Base-by-base conservation (phyloP, 345 rosid genomes). In the Erysimum cheiranthoides region DNA sequence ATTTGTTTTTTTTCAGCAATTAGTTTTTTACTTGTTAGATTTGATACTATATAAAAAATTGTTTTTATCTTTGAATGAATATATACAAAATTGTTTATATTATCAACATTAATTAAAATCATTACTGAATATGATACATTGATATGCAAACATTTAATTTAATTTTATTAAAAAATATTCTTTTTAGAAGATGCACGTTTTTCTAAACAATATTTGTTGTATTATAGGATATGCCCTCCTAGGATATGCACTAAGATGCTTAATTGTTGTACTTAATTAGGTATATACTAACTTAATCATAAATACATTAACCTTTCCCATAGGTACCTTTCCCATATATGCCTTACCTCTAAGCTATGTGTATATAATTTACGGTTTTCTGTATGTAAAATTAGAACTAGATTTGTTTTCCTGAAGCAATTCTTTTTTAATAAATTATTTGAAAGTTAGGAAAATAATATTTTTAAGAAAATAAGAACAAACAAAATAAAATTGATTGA, bases 151-250 rank as follows among this genome's bases (percentile, higher is more conserved):
- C n/a, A 63, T 40, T 39, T 40, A 13, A 61, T 10, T 40, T 39
- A 4, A 13, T 4, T 42, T 8, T 14, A 45, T 25, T 7, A 6
- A 40, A 25, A 36, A 38, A 34, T 10, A 3, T 18, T 39, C 2
- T 18, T 11, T 1, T 18, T 17, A 8, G 13, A 57, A 9, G 3
- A 58, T 34, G 17, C 8, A 58, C 62, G 10, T 39, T 38, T 5
- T 21, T 39, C 3, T 36, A 38, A 21, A 60, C 17, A 60, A 30
- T 28, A 14, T 10, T 30, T 64, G 28, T n/a, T 46, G 52, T 43
- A 63, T 21, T 21, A 21, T 21, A 21, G 25, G 25, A 21, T 64
- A 16, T 45, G 46, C 69, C 69, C 0, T 64, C 69, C 69, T 12
- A 32, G 6, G 40, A 46, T 64, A 64, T 63, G 17, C 45, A 17